phyloP scores from a whole-genome alignment of 768 basidiomycete species.

The Infundibulicybe gibba region DNA sequence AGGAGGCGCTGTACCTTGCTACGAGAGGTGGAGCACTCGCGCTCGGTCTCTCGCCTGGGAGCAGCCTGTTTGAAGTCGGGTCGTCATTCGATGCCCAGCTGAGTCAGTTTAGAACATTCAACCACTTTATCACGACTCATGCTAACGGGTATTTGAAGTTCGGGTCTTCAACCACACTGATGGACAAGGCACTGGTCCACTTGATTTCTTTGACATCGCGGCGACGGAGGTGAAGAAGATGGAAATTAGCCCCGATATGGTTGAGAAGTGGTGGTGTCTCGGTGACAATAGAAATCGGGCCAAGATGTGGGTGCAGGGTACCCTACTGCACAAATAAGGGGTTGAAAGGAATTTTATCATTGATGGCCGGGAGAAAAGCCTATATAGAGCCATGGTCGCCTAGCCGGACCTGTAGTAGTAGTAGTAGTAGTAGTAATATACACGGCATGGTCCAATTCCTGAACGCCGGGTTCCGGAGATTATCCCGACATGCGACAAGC shows the following conservation, averaged over 20 bases:
- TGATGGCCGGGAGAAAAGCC: no score
- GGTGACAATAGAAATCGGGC: constrained; percentile 67
- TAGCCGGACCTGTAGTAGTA: no score
- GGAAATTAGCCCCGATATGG: constrained; percentile 38
- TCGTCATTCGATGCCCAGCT: constrained; percentile 73
- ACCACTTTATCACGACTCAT: background rate
- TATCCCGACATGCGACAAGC: no score
- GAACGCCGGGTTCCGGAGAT: no score
- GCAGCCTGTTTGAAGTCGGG: constrained; percentile 57
- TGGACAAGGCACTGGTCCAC: constrained; percentile 48
- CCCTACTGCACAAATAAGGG: constrained; percentile 6
- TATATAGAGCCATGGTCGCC: no score
- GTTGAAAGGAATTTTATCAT: no score
- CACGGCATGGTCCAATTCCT: no score
- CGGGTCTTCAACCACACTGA: constrained; percentile 36
- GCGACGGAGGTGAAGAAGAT: constrained; percentile 12
- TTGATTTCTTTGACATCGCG: constrained; percentile 67
- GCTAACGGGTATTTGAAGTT: constrained; percentile 28
- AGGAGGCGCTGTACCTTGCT: constrained; percentile 75
- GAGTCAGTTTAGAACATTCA: constrained; percentile 42
- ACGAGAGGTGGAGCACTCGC: constrained; percentile 77
- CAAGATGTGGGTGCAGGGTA: constrained; percentile 77
- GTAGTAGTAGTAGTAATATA: no score
- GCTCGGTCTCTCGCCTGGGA: constrained; percentile 45
- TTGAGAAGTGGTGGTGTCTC: constrained; percentile 92